Evolutionary conservation across 495 filamentous ascomycete species (phyloP).

Genomic region (Aspergillus egyptiacus): DNA sequence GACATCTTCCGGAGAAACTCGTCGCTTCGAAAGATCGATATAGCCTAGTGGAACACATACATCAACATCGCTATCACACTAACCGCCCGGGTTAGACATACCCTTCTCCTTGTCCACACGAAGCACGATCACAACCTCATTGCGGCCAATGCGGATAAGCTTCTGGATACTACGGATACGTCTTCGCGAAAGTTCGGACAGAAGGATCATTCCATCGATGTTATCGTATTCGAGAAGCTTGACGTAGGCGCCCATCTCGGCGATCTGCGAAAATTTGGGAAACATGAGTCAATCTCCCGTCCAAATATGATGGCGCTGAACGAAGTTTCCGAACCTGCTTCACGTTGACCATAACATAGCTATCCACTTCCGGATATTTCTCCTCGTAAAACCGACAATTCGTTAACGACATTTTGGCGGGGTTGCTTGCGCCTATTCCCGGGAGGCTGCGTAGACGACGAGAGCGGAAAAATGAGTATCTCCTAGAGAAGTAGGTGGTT

Average conservation of each 20-base stretch:
- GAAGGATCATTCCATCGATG: slow-evolving; percentile 99
- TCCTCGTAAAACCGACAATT: slow-evolving; percentile 99
- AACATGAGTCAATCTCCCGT: slow-evolving; percentile 1
- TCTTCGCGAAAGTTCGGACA: slow-evolving; percentile 90
- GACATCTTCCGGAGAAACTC: slow-evolving; percentile 95
- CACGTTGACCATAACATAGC: slow-evolving; percentile 98
- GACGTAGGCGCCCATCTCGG: slow-evolving; percentile 99
- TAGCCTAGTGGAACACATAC: slow-evolving; percentile 53
- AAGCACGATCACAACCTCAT: slow-evolving; percentile 96
- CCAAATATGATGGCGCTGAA: too few relatives aligned
- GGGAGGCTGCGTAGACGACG: slow-evolving; percentile 16
- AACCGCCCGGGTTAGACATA: slow-evolving; percentile 27
- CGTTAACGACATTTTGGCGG: slow-evolving; percentile 83
- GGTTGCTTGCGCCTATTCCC: slow-evolving; percentile 41
- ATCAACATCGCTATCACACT: slow-evolving; percentile 22
- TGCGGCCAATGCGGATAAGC: slow-evolving; percentile 93
- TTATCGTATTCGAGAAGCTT: slow-evolving; percentile 99
- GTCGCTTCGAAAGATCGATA: slow-evolving; percentile 96
- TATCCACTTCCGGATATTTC: slow-evolving; percentile 96
- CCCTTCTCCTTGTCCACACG: slow-evolving; percentile 99
- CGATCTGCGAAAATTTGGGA: slow-evolving; percentile 57
- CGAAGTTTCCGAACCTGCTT: slow-evolving; percentile 68
- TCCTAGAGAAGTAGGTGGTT: not conserved
- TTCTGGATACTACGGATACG: slow-evolving; percentile 99
- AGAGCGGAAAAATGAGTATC: slow-evolving; percentile 7